These are phyloP conservation scores for Scleroderma citrinum DNA, from an alignment of 768 basidiomycete species.

Conservation along the genomic window DNA sequence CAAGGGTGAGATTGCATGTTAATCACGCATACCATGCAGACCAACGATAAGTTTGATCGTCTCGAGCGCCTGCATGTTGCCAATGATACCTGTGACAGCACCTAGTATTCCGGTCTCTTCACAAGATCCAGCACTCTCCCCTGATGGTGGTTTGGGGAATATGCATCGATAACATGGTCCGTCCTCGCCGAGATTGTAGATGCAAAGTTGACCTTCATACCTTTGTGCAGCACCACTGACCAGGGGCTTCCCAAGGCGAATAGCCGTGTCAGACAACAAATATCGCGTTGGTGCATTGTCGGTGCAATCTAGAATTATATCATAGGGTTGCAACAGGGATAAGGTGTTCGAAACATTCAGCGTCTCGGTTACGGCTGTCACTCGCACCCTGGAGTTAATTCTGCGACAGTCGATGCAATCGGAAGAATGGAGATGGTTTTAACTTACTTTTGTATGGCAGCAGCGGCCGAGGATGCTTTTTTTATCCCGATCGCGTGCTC, in stretches of 20 bases:
- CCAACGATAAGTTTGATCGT: slow-evolving; percentile 74
- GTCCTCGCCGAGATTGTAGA: slow-evolving; percentile 60
- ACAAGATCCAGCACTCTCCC: slow-evolving; percentile 64
- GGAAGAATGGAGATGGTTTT: neutral
- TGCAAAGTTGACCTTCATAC: slow-evolving; percentile 75
- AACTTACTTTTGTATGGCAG: slow-evolving; percentile 57
- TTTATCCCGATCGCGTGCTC: slow-evolving; percentile 62
- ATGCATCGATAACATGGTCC: slow-evolving; percentile 94
- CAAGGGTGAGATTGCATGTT: neutral
- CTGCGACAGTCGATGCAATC: slow-evolving; percentile 34
- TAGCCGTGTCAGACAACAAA: slow-evolving; percentile 82
- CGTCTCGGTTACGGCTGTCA: slow-evolving; percentile 49
- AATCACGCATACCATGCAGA: slow-evolving; percentile 45
- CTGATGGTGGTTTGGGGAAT: slow-evolving; percentile 75
- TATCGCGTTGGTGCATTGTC: slow-evolving; percentile 92
- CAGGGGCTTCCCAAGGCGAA: slow-evolving; percentile 70
- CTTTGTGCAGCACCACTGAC: slow-evolving; percentile 91
- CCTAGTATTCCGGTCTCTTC: slow-evolving; percentile 89
- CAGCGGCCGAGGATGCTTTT: slow-evolving; percentile 80
- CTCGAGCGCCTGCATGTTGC: slow-evolving; percentile 85
- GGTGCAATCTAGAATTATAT: slow-evolving; percentile 88
- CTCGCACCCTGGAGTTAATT: slow-evolving; percentile 62
- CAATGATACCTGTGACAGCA: slow-evolving; percentile 83
- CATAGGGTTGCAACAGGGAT: slow-evolving; percentile 53
- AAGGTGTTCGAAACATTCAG: slow-evolving; percentile 61